phyloP scores from a whole-genome alignment of 306 rosid species.

The Elaeagnus macrophylla region DNA sequence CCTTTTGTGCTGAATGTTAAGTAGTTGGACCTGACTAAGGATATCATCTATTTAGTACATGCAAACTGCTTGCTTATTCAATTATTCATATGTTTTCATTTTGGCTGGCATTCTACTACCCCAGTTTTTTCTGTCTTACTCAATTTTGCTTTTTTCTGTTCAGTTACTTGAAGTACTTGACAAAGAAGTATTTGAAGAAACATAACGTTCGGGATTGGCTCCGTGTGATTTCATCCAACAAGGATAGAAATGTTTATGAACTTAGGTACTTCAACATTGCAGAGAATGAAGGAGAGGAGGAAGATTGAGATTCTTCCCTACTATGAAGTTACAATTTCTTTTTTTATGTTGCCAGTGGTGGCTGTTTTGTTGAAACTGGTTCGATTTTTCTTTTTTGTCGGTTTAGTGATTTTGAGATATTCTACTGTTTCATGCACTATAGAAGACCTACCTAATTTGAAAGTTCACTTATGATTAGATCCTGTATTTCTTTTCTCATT shows the following conservation, averaged over 20 bases:
- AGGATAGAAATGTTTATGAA: constrained; percentile 47
- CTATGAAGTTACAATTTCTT: not conserved
- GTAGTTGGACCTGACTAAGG: too few relatives aligned
- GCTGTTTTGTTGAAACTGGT: not conserved
- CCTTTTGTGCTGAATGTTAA: too few relatives aligned
- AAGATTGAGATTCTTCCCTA: constrained; percentile 25
- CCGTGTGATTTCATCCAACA: constrained; percentile 52
- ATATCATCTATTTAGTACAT: too few relatives aligned
- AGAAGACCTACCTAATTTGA: not conserved
- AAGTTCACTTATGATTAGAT: constrained; percentile 1
- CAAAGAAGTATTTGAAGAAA: constrained; percentile 51
- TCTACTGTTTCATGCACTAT: constrained; percentile 3
- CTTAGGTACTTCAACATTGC: constrained; percentile 61
- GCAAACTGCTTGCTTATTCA: too few relatives aligned
- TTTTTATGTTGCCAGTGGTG: constrained; percentile 1
- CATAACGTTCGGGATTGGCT: constrained; percentile 61
- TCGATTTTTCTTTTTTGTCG: constrained; percentile 21
- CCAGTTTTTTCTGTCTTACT: too few relatives aligned
- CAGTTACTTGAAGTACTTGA: constrained; percentile 50
- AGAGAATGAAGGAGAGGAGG: constrained; percentile 54
- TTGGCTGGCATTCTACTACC: too few relatives aligned
- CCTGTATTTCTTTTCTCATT: not conserved
- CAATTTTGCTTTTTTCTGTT: constrained; percentile 1
- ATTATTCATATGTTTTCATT: too few relatives aligned
- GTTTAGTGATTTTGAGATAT: constrained; percentile 5